Conservation (phyloP, 2,329 filamentous ascomycete genomes). For the Didymellaceae sp. region DNA sequence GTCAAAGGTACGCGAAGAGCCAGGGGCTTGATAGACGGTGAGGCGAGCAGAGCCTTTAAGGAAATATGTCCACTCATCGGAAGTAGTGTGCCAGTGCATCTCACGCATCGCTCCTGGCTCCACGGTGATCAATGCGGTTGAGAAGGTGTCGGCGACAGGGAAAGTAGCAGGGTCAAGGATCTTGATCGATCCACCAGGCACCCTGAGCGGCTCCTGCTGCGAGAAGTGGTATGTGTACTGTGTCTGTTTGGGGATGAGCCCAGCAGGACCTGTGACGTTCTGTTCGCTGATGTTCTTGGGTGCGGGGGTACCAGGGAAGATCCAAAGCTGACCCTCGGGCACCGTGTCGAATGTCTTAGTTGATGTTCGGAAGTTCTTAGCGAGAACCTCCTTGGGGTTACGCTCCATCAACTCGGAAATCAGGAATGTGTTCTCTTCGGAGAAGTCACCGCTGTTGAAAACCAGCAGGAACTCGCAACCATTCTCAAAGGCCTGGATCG, state of each 20-base stretch:
- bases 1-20: conserved; percentile 62
- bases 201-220: conserved; percentile 57
- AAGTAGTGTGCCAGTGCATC: conserved; percentile 67
- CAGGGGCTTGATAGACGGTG: conserved; percentile 62
- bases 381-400: conserved; percentile 49
- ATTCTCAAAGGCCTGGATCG: conserved; percentile 61
- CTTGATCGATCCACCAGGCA: conserved; percentile 65
- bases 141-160: conserved; percentile 62
- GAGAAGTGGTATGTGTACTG: conserved; percentile 54
- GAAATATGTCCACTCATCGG: conserved; percentile 69
- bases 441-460: conserved; percentile 65
- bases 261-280: conserved; percentile 54
- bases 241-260: conserved; percentile 35
- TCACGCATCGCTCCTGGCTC: conserved; percentile 70
- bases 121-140: conserved; percentile 63
- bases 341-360: conserved; percentile 47
- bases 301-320: conserved; percentile 51
- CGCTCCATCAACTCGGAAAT: conserved; percentile 61
- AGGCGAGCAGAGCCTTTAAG: conserved; percentile 62
- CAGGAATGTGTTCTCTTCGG: conserved; percentile 66
- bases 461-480: conserved; percentile 62
- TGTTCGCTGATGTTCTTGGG: conserved; percentile 48
- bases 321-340: conserved; percentile 51
- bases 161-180: conserved; percentile 65
- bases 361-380: conserved; percentile 52